These are phyloP conservation scores for Ophiostoma fasciatum DNA, from an alignment of 2,329 filamentous ascomycete species.

Conservation along the genomic window DNA sequence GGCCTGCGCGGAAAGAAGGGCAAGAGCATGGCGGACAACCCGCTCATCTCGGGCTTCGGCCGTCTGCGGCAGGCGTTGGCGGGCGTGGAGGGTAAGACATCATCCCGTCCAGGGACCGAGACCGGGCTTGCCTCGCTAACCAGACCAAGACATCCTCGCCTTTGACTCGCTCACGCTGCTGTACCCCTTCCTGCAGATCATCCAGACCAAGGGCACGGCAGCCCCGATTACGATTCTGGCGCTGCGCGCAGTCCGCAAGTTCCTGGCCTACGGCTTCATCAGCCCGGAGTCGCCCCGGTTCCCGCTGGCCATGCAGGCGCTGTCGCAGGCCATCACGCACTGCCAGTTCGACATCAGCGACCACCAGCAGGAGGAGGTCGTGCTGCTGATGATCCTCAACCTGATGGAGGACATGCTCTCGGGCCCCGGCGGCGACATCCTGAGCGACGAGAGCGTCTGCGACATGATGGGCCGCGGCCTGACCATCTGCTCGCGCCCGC, in stretches of 20 bases:
- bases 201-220: conserved; percentile 89
- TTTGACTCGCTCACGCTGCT: conserved; percentile 86
- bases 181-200: conserved; percentile 90
- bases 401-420: conserved; percentile 98
- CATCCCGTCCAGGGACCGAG: too few relatives aligned
- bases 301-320: conserved; percentile 78
- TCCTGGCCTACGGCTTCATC: conserved; percentile 89
- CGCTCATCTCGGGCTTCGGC: conserved; percentile 87
- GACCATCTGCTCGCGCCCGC: conserved; percentile 90
- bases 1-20: conserved; percentile 87
- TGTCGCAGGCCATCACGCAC: conserved; percentile 91
- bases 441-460: conserved; percentile 97
- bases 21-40: conserved; percentile 95
- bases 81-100: conserved; percentile 60
- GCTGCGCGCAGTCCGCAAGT: conserved; percentile 86
- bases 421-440: conserved; percentile 74
- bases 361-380: conserved; percentile 86
- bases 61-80: conserved; percentile 78
- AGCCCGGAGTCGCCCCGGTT: conserved; percentile 73
- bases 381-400: conserved; percentile 83
- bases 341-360: conserved; percentile 97
- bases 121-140: conserved; percentile 15
- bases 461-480: conserved; percentile 98
- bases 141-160: conserved; percentile 51
- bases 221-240: conserved; percentile 93